Percentiles rank a stretch among this genome's conserved stretches.
phyloP scores from a whole-genome alignment of 441 rosid genomes.

The Gossypium schwendimanii region DNA sequence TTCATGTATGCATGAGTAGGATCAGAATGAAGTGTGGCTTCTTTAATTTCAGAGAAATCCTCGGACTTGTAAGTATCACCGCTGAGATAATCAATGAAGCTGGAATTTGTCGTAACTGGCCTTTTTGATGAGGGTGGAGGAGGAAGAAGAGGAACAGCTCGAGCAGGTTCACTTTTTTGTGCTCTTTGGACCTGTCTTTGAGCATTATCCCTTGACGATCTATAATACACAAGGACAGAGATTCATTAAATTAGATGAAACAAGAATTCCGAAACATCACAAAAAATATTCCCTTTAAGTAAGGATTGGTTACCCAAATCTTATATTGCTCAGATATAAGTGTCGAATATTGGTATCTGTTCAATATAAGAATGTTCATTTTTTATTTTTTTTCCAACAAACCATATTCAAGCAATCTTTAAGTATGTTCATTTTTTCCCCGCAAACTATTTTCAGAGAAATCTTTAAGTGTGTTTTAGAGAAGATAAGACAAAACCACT shows the following conservation, averaged over 20 bases:
- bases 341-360: no score
- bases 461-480: not conserved
- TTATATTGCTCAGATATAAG: not conserved
- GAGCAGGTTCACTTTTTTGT: slow-evolving; percentile 29
- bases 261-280: not conserved
- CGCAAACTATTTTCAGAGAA: not conserved
- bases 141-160: slow-evolving; percentile 55
- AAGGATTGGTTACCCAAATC: not conserved
- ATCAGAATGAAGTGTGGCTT: slow-evolving; percentile 22
- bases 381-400: not conserved
- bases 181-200: slow-evolving; percentile 47
- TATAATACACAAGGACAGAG: slow-evolving; percentile 21
- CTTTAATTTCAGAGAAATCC: slow-evolving; percentile 32
- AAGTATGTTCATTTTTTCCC: not conserved
- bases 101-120: slow-evolving; percentile 48
- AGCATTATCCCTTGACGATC: slow-evolving; percentile 61
- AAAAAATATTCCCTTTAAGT: not conserved
- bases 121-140: slow-evolving; percentile 82
- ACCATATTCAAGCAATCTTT: not conserved
- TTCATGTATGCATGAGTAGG: slow-evolving; percentile 29
- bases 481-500: not conserved
- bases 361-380: not conserved
- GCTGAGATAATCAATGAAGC: slow-evolving; percentile 71
- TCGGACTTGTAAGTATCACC: slow-evolving; percentile 68
- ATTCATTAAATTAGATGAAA: not conserved